Conservation (phyloP, 345 rosid genomes). For the Populus ilicifolia region DNA sequence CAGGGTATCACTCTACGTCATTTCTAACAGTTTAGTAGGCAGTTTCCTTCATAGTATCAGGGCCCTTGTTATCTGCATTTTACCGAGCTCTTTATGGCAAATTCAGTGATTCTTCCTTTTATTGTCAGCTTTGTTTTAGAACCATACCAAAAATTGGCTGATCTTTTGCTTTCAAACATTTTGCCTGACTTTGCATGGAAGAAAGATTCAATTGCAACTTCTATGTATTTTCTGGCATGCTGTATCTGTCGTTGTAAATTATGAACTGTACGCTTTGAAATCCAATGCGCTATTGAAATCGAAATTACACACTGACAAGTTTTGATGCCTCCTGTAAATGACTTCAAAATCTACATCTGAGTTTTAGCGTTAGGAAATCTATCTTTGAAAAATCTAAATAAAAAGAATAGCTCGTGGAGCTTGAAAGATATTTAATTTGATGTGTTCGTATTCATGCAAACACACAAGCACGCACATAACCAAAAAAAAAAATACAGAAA, state of each 20-base stretch:
- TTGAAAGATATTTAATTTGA: too few species aligned
- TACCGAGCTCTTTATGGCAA: neutral
- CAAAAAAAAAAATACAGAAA: too few species aligned
- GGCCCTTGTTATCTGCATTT: neutral
- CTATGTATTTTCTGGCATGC: neutral
- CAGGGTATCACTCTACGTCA: neutral
- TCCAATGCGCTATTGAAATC: too few species aligned
- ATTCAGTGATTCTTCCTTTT: neutral
- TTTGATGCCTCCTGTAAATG: neutral
- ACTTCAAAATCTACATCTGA: too few species aligned
- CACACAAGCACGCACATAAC: too few species aligned
- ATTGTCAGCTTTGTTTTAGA: too few species aligned
- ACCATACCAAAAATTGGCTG: neutral
- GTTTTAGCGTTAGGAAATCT: neutral
- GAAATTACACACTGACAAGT: neutral
- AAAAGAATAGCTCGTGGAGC: too few species aligned
- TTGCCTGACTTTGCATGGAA: too few species aligned
- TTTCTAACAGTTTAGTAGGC: neutral
- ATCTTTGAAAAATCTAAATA: too few species aligned
- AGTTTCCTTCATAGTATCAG: neutral
- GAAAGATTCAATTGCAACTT: neutral
- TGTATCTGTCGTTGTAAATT: neutral
- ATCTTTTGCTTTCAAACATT: too few species aligned
- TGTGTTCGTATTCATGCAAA: too few species aligned
- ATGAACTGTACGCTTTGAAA: too few species aligned